phyloP scores from a whole-genome alignment of 345 rosid genomes.

The Dovyalis caffra region DNA sequence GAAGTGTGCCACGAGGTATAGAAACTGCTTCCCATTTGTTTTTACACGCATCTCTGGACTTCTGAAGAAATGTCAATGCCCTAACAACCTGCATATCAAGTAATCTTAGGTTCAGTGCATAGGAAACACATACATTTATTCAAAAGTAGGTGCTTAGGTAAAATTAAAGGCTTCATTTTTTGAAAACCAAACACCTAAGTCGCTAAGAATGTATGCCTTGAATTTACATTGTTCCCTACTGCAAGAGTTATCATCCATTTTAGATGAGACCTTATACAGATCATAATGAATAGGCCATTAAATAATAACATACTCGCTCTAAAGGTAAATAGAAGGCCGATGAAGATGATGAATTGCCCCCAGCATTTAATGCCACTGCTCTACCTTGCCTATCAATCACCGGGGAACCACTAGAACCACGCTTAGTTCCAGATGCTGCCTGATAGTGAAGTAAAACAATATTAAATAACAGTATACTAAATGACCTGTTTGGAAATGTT shows the following conservation, averaged over 20 bases:
- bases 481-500: no score
- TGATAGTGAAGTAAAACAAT: conserved; percentile 21
- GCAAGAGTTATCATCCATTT: no score
- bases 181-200: no score
- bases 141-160: not conserved
- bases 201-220: no score
- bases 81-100: conserved; percentile 71
- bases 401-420: conserved; percentile 99
- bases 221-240: no score
- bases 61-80: conserved; percentile 67
- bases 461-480: not conserved
- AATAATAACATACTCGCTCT: conserved; percentile 56
- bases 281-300: no score
- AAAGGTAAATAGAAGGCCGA: conserved; percentile 88
- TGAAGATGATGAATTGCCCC: conserved; percentile 84
- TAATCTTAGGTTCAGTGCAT: not conserved
- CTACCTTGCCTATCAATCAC: conserved; percentile 95
- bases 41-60: conserved; percentile 44
- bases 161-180: no score
- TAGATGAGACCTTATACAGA: no score
- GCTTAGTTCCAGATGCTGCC: conserved; percentile 98
- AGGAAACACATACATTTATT: not conserved
- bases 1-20: conserved; percentile 94
- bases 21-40: conserved; percentile 65
- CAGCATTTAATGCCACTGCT: conserved; percentile 97